Base-by-base conservation (phyloP, 768 basidiomycete species). In the Termitomyces sp. region DNA sequence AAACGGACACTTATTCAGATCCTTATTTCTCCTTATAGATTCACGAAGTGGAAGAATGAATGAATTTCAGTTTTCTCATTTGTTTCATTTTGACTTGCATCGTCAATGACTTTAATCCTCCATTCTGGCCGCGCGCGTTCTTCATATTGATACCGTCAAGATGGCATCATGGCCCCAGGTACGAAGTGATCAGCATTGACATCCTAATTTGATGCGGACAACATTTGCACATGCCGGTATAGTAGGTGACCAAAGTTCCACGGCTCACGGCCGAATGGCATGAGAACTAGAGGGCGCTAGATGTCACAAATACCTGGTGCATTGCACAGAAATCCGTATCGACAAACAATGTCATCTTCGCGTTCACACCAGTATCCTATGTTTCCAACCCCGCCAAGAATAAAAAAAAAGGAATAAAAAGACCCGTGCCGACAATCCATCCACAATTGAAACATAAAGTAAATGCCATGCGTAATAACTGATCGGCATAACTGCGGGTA, bases 11-110 rank as follows among this genome's bases (percentile, higher is more conserved):
- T 60, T 5, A 57, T 26, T 23, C 23, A 2, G 15, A 37, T 10
- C 4, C 35, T 3, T 35, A 2, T 1, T 47, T 12, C 8, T 33
- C 31, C 31, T 21, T 33, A 21, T 38, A 70, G 69, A 68, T 71
- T 23, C 63, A 63, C 57, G 47, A 44, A 58, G 52, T 38, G 21
- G 56, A 54, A 41, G 46, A 41, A 31, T 31, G 45, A 42, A 49
- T 21, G 33, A 46, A 12, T 8, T 56, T 35, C 33, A 3, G 38
- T 21, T 21, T 31, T 35, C 8, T 33, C 38, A 50, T 17, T 15
- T 26, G 17, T 17, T 35, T 8, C 3, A 30, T 12, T 10, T 38
- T 21, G 33, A 49, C 30, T 35, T 48, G 7, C 33, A 48, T 33
- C 7, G 17, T 7, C 26, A 10, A n/a, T 23, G 17, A 11, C 37